Conservation (phyloP, 2,329 filamentous ascomycete species). For the Colletotrichum viniferum region DNA sequence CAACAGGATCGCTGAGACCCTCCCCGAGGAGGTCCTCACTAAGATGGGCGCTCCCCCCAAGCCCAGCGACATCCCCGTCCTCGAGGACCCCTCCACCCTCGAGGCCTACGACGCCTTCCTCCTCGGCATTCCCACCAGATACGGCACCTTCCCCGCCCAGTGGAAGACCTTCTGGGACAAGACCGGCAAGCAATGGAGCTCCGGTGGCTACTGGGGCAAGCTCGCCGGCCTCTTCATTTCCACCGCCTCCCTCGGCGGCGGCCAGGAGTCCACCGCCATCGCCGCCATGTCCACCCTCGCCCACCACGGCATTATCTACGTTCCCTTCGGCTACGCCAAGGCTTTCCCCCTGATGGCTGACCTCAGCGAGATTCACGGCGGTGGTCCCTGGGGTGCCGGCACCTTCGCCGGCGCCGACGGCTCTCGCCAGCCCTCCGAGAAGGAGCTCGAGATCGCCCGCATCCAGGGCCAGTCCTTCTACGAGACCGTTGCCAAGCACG, state of each 20-base stretch:
- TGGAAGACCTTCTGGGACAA: slow-evolving; percentile 95
- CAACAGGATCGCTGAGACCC: slow-evolving; percentile 79
- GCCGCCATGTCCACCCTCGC: slow-evolving; percentile 82
- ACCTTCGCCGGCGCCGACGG: slow-evolving; percentile 84
- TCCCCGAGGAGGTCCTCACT: slow-evolving; percentile 77
- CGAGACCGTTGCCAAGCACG: slow-evolving; percentile 72
- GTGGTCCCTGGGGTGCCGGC: slow-evolving; percentile 90
- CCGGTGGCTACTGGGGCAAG: slow-evolving; percentile 83
- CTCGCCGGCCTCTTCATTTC: slow-evolving; percentile 90
- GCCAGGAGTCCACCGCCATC: slow-evolving; percentile 89
- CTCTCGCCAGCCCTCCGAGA: slow-evolving; percentile 75
- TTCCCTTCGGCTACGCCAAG: slow-evolving; percentile 92
- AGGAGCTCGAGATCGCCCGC: slow-evolving; percentile 80
- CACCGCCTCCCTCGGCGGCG: slow-evolving; percentile 83
- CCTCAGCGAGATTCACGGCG: slow-evolving; percentile 81
- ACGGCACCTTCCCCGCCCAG: slow-evolving; percentile 96
- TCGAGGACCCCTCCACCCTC: slow-evolving; percentile 62
- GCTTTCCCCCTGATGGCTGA: slow-evolving; percentile 73
- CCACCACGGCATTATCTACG: slow-evolving; percentile 95
- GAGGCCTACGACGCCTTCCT: slow-evolving; percentile 83
- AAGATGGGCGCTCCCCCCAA: slow-evolving; percentile 94
- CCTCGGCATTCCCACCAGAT: slow-evolving; percentile 93
- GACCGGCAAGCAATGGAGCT: slow-evolving; percentile 83
- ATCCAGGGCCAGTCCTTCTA: slow-evolving; percentile 89
- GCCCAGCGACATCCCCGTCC: slow-evolving; percentile 67